Evolutionary conservation across 805 yeast species (phyloP), one percentile per base, ranked within the genome.

Genomic region (Torulaspora delbrueckii): DNA sequence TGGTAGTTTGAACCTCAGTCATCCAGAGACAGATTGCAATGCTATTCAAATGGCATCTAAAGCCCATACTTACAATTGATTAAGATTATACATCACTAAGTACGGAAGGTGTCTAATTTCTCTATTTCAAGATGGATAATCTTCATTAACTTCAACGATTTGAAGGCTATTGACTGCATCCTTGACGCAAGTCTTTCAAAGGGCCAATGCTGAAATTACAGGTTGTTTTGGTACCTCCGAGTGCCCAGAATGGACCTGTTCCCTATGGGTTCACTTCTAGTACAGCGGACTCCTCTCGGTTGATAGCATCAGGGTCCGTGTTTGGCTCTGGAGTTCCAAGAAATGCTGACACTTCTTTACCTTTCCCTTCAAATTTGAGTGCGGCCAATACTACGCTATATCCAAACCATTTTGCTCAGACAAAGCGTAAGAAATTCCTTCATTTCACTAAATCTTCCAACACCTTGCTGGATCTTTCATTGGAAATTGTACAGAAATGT

Each of bases 401-500:
- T 49, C 49, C 58, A 57, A 24, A 60, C 10, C 53, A 53, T 45
- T 64, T 37, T 55, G 63, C 49, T 42, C 61, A 40, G 42, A 55
- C 53, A 23, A 67, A 43, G 52, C 58, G 55, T 48, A 70, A 72
- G 57, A 80, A 81, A 61, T 83, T 86, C 56, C 72, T 86, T 16
- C 86, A 82, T 57, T 71, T 86, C 44, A 79, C 88, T 0, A 67
- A 70, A 4, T 72, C 77, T 7, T 52, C 68, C 0, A 71, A 73
- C 43, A 60, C 76, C 1, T 62, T 86, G 34, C 63, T 68, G 7
- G 68, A 69, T 1, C 74, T 84, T 12, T 72, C 80, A 13, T 63
- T 69, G 4, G 87, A 81, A 45, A 73, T 86, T 18, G 59, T 68
- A n/a, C 62, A 60, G 5, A 72, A 87, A 48, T 82, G 79, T 57